Percentiles rank a stretch among this genome's conserved stretches.
phyloP scores from a whole-genome alignment of 495 filamentous ascomycete species.

The Sordaria brevicollis region DNA sequence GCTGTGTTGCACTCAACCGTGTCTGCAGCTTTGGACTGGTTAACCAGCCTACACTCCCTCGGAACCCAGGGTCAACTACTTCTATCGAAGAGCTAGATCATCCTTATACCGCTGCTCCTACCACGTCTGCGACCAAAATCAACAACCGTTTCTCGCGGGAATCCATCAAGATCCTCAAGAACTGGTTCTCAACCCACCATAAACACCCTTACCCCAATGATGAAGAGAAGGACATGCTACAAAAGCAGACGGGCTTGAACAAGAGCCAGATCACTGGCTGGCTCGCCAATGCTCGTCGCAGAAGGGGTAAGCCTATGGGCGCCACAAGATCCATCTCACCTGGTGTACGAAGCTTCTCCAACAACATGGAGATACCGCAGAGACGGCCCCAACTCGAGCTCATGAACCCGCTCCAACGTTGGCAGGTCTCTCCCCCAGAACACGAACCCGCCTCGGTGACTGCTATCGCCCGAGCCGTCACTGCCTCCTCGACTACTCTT shows the following conservation, averaged over 20 bases:
- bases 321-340: slow-evolving; percentile 48
- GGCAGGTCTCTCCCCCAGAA: slow-evolving; percentile 78
- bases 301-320: slow-evolving; percentile 53
- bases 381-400: slow-evolving; percentile 42
- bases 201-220: slow-evolving; percentile 76
- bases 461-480: slow-evolving; percentile 69
- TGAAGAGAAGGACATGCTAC: slow-evolving; percentile 65
- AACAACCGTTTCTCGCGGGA: slow-evolving; percentile 62
- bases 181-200: slow-evolving; percentile 65
- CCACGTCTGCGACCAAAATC: slow-evolving; percentile 31
- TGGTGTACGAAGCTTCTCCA: slow-evolving; percentile 40
- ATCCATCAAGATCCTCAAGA: slow-evolving; percentile 62
- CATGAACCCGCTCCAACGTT: slow-evolving; percentile 78
- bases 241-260: slow-evolving; percentile 60
- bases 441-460: slow-evolving; percentile 73
- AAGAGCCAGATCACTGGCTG: slow-evolving; percentile 73
- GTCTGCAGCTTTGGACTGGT: slow-evolving; percentile 54
- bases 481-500: slow-evolving; percentile 41
- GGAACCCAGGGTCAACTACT: slow-evolving; percentile 17
- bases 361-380: slow-evolving; percentile 57
- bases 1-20: slow-evolving; percentile 65
- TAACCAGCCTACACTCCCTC: background rate
- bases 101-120: slow-evolving; percentile 33
- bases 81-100: slow-evolving; percentile 24
- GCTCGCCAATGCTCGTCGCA: slow-evolving; percentile 73